Base-by-base conservation (phyloP, 164 flowering plant species). In the Annona cherimola region DNA sequence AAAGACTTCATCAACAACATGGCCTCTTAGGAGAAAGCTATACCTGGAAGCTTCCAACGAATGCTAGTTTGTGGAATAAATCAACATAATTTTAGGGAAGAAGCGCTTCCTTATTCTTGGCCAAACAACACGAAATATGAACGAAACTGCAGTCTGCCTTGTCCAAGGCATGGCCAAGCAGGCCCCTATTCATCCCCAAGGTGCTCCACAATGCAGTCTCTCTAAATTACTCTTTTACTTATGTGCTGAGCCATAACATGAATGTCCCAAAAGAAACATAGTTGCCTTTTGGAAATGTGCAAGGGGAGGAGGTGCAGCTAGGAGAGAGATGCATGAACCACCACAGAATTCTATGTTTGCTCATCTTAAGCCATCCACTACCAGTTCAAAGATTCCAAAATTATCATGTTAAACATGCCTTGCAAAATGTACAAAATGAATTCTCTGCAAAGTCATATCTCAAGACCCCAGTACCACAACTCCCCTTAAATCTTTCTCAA, bases 1-100 rank as follows among this genome's bases (percentile, higher is more conserved):
- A 91, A 91, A 44, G 61, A 84, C 72, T 86, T 93, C 94, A 88
- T 91, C 72, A 93, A 45, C 90, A 89, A 83, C 74, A 93, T 90
- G 20, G 85, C 88, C 4, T 26, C 35, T 26, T 26, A 26, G 35
- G 35, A 26, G 35, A 26, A 26, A 26, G 35, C 35, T 26, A 26
- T 26, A 0, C 35, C 35, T 1, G 35, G 35, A 0, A 26, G 35
- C 35, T 26, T 26, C 35, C 35, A 26, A 26, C 35, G 35, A 26
- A 26, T 26, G 35, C 35, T 26, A 26, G 35, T 26, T 26, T 26
- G 35, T 26, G 35, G 35, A 26, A 26, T 26, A 26, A 26, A 26
- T 26, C 35, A 26, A 26, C 35, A 26, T 26, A 26, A 26, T 26
- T 26, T 26, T 26, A 26, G 35, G 35, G 35, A 26, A 26, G 35